Base-by-base conservation (phyloP, 768 basidiomycete genomes). In the Agaricus sinodeliciosus region DNA sequence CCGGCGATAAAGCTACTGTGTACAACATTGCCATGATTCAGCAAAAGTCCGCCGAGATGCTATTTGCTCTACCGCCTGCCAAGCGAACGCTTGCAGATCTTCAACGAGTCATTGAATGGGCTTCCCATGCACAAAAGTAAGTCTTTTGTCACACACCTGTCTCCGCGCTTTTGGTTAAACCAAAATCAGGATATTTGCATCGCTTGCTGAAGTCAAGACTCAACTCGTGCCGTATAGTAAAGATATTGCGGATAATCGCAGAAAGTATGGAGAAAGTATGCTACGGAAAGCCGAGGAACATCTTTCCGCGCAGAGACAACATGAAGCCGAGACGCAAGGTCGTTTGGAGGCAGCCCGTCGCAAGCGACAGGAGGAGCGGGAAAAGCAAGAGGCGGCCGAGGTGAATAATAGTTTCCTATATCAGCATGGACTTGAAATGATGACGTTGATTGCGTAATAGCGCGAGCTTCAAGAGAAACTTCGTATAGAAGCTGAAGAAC, bases 1-100 rank as follows among this genome's bases (percentile, higher is more conserved):
- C 94, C 0, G 79, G 75, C 51, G 96, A 99, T 71, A 94, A 94
- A 63, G 89, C 92, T 3, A 83, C 87, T 47, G 56, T 92, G 40
- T 98, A 94, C 70, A 98, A 99, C 67, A 90, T 97, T 60, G 94
- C 95, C 50, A 94, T 99, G 88, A 93, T 98, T 31, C 86, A 94
- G 67, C 96, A 99, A 65, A 97, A 97, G 68, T 85, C 90, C 0
- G 90, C 92, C 0, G 95, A 97, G 66, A 77, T 97, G 70, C 70
- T 98, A 22, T 85, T 93, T 58, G 76, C 81, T 1, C 69, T 94
- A 22, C 75, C 77, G 0, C 78, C 85, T 1, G 73, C 81, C 25
- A 92, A 93, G 65, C 85, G 95, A 16, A 81, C 87, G 1, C 73
- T 94, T 8, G 81, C 80, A 51, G 93, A 97, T 56, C 75, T 98